Evolutionary conservation across 2,329 filamentous ascomycete species (phyloP), one percentile per base, ranked within the genome.

Genomic region (Dactylonectria estremocensis): DNA sequence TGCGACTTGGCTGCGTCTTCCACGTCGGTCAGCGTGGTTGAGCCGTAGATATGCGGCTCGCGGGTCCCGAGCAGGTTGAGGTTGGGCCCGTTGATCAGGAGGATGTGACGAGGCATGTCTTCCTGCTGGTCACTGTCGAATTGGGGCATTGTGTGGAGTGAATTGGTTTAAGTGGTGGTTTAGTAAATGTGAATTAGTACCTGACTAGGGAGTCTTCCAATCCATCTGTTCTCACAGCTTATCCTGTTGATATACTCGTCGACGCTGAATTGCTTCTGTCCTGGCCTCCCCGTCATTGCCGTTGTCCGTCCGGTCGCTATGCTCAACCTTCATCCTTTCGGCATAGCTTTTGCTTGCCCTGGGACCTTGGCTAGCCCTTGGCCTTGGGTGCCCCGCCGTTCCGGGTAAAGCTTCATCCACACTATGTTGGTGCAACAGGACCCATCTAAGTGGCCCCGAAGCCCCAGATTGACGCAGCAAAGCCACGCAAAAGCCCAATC

Each of bases 1-100:
- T 91, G 89, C 0, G 81, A 68, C 55, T 82, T 75, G 24, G 87
- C 87, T 10, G 81, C 72, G 2, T 79, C 66, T 53, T 89, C 84
- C 16, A 95, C 86, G 71, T 93, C 88, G 20, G 83, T 57, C 13
- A 95, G 89, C 0, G 92, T 94, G 1, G 89, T 90, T 68, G 83
- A 85, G 76, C 93, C 93, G 82, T 95, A 95, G 74, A 94, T 87
- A 31, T 89, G 83, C 16, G 93, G 92, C 78, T 95, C 92, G 22
- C 93, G 87, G 13, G 89, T 91, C 40, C 93, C 93, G 33, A 95
- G 87, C 56, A 95, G 90, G 82, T 95, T 95, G 74, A 95, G 90
- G 79, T 95, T 95, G 35, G 92, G 92, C n/a, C 93, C 92, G 80
- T 94, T 94, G 83, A 95, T 90, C 71, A 94, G 85, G 73, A 94